These are phyloP conservation scores for Teunomyces barrocoloradensis DNA, from an alignment of 805 yeast genomes.

Conservation along the genomic window DNA sequence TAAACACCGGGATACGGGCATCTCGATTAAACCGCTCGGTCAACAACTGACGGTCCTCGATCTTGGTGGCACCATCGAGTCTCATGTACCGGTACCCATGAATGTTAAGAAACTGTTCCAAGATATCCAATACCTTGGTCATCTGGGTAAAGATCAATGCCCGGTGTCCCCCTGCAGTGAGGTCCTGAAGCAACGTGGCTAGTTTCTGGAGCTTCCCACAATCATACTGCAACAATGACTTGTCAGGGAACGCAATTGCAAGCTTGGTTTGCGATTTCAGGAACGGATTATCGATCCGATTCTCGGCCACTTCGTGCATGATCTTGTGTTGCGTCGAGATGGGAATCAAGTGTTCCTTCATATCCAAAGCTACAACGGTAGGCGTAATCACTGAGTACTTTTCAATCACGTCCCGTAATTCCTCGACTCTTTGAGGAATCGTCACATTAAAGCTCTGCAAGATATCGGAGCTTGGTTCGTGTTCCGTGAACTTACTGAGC, in stretches of 20 bases:
- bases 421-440: slow-evolving; percentile 26
- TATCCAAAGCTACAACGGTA: slow-evolving; percentile 71
- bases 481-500: slow-evolving; percentile 25
- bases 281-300: slow-evolving; percentile 53
- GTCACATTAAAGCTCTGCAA: slow-evolving; percentile 20
- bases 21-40: slow-evolving; percentile 93
- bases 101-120: slow-evolving; percentile 89
- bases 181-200: slow-evolving; percentile 68
- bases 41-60: slow-evolving; percentile 91
- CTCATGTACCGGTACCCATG: slow-evolving; percentile 95
- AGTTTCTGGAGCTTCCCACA: slow-evolving; percentile 94
- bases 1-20: slow-evolving; percentile 81
- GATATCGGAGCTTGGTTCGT: slow-evolving; percentile 11
- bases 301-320: slow-evolving; percentile 26
- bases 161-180: slow-evolving; percentile 86
- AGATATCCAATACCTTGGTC: slow-evolving; percentile 92
- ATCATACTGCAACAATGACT: slow-evolving; percentile 85
- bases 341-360: slow-evolving; percentile 53
- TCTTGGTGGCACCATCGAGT: slow-evolving; percentile 94
- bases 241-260: slow-evolving; percentile 95
- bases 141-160: slow-evolving; percentile 96
- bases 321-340: slow-evolving; percentile 30
- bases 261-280: slow-evolving; percentile 82
- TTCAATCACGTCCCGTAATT: slow-evolving; percentile 54
- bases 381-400: slow-evolving; percentile 89